Evolutionary conservation across 805 yeast species (phyloP), one percentile per base, ranked within the genome.

Genomic region (Starmerella bombi): DNA sequence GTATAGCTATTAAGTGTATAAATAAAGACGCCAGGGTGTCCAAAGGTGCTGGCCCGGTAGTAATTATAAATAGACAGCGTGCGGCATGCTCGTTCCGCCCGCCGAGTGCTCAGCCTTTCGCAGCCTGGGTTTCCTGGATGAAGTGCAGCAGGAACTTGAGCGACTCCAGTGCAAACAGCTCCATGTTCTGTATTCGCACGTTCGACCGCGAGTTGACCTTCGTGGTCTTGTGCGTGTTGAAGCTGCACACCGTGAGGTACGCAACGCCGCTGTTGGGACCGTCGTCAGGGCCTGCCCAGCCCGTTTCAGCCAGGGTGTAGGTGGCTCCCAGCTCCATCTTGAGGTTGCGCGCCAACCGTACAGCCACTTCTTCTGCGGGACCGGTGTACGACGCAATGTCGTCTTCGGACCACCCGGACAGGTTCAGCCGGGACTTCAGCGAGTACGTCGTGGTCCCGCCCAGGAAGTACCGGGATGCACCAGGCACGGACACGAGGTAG

Each of bases 401-500:
- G 17, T 69, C 67, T 32, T 71, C 71, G 17, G 75, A 65, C 93
- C 93, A 83, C 1, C 94, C 94, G 2, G 80, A 71, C 9, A 81
- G 66, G 51, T 77, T 74, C 49, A 83, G 64, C 33, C 93, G 65
- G 20, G 85, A 82, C 46, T 74, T 74, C 49, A 84, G 63, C 44
- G 88, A 77, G 58, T 83, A 83, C 2, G 84, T 78, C 40, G 83
- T 61, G 12, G 86, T 76, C 0, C 93, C 86, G 16, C 94, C 94
- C 43, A 80, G 80, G 52, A 78, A 83, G 60, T 80, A 84, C 44
- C 68, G 62, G 8, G 91, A 78, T 0, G 94, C 94, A 3, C 94
- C 94, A 0, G 93, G 86, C 3, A 80, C 74, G 1, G 88, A 72
- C 5, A 84, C 84, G 17, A 83, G 57, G 52, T 80, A 82, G 1